Evolutionary conservation across 176 grass and related monocot genomes (phyloP).

Genomic region (Aegilops sharonensis): DNA sequence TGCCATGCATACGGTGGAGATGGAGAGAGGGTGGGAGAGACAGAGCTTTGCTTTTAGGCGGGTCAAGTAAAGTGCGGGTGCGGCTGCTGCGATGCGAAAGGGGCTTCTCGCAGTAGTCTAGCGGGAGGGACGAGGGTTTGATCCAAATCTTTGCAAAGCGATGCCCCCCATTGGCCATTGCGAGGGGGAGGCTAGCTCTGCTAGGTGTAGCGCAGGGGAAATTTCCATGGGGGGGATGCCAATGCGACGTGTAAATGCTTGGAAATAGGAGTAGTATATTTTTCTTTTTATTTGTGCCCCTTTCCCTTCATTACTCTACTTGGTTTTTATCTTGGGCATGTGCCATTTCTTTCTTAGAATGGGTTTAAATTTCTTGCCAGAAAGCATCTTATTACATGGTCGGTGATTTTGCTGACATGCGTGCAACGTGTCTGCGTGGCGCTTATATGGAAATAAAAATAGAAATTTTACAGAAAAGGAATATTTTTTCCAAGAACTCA

Average conservation of each 20-base stretch:
- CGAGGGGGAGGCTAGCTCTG: not conserved
- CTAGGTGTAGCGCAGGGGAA: not conserved
- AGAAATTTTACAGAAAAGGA: no score
- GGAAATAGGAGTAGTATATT: not conserved
- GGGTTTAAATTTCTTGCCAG: no score
- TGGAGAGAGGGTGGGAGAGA: not conserved
- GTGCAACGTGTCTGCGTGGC: no score
- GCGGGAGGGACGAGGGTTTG: not conserved
- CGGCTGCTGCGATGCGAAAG: conserved; percentile 28
- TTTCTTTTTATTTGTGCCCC: not conserved
- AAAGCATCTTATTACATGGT: no score
- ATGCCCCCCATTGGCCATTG: not conserved
- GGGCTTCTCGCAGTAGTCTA: conserved; percentile 5
- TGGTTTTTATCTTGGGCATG: no score
- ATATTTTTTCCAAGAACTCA: no score
- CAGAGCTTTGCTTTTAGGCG: conserved; percentile 22
- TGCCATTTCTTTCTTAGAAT: no score
- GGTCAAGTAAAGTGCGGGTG: conserved; percentile 46
- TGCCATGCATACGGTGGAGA: conserved; percentile 27
- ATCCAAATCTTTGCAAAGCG: conserved; percentile 43
- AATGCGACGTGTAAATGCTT: not conserved
- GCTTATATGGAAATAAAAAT: no score
- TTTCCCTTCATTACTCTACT: not conserved
- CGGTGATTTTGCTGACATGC: no score
- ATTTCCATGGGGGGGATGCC: not conserved